Evolutionary conservation across 495 filamentous ascomycete species (phyloP).

Genomic region (Podospora bellae-mahoneyi): DNA sequence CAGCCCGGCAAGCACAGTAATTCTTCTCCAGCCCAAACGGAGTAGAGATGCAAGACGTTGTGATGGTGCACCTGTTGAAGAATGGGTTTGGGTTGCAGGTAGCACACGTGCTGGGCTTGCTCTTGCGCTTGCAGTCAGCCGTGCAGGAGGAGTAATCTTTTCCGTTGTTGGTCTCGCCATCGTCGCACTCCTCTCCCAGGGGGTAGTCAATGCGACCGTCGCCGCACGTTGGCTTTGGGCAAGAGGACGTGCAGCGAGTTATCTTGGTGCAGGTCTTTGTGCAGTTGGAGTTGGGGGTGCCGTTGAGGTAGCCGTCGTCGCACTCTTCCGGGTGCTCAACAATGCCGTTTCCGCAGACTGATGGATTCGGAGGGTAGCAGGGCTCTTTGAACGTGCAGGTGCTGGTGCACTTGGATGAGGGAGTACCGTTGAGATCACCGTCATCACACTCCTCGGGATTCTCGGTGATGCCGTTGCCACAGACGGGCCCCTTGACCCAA

Average conservation of each 20-base stretch:
- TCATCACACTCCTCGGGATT: conserved; percentile 26
- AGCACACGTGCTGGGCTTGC: conserved; percentile 11
- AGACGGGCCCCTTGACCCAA: conserved; percentile 7
- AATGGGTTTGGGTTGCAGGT: conserved; percentile 26
- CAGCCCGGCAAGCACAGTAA: conserved; percentile 28
- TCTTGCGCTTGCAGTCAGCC: conserved; percentile 11
- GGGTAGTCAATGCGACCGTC: conserved; percentile 17
- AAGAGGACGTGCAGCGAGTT: background rate
- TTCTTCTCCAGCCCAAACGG: conserved; percentile 7
- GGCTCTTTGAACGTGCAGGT: conserved; percentile 17
- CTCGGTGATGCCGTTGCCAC: conserved; percentile 24
- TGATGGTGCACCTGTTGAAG: conserved; percentile 30
- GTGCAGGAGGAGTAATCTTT: conserved; percentile 16
- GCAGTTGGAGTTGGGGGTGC: conserved; percentile 16
- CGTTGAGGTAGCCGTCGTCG: conserved; percentile 21
- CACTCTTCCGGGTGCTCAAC: conserved; percentile 21
- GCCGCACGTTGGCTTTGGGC: conserved; percentile 9
- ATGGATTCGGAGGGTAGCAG: conserved; percentile 18
- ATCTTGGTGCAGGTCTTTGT: conserved; percentile 18
- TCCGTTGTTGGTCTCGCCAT: conserved; percentile 24
- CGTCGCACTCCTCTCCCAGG: conserved; percentile 24
- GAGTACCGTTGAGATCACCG: conserved; percentile 22
- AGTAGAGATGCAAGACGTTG: conserved; percentile 22
- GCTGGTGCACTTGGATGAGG: conserved; percentile 10
- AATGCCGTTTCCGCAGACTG: conserved; percentile 24